phyloP scores from a whole-genome alignment of 306 rosid species.

The Cicer chorassanicum region DNA sequence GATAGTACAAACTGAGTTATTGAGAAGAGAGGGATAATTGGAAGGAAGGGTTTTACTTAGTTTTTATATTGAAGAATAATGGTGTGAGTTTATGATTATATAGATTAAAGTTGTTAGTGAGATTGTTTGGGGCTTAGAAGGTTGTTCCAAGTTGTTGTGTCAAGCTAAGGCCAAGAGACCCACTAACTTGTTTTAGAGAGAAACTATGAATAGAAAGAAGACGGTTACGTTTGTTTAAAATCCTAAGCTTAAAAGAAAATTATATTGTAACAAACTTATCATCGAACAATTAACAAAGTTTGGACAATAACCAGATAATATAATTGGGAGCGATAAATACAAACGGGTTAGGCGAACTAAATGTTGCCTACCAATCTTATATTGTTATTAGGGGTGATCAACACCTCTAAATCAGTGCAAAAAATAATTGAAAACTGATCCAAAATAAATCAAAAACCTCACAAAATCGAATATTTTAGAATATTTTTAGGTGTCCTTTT shows the following conservation, averaged over 20 bases:
- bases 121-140: background rate
- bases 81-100: background rate
- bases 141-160: constrained; percentile 23
- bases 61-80: background rate
- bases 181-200: background rate
- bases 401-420: too few relatives aligned
- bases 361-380: too few relatives aligned
- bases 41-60: background rate
- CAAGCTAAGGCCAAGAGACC: background rate
- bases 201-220: constrained; percentile 15
- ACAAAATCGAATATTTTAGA: too few relatives aligned
- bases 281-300: background rate
- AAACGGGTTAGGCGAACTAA: background rate
- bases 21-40: background rate
- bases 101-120: constrained; percentile 25
- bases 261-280: background rate
- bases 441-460: too few relatives aligned
- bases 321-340: background rate
- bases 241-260: background rate
- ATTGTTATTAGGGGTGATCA: background rate
- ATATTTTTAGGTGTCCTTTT: too few relatives aligned
- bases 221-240: background rate
- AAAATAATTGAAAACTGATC: too few relatives aligned
- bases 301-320: background rate
- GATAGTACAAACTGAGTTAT: background rate